These are phyloP conservation scores for Lathyrus sativus DNA, from an alignment of 306 rosid genomes.

Conservation along the genomic window DNA sequence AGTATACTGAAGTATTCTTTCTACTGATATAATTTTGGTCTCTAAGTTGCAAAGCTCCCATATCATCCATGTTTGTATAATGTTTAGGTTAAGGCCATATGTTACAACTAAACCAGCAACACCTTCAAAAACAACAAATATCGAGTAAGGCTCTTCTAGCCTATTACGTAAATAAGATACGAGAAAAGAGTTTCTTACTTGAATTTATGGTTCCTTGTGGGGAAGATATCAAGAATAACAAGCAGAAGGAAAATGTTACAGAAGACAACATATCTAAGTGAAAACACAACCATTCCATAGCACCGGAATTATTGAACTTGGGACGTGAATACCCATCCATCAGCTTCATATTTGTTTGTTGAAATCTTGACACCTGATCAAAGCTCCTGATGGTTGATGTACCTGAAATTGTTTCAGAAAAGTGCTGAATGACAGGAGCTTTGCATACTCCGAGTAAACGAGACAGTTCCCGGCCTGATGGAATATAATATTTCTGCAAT, in stretches of 20 bases:
- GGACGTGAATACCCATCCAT: conserved; percentile 67
- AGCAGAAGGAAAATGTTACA: conserved; percentile 55
- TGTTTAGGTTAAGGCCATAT: neutral
- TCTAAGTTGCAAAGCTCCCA: neutral
- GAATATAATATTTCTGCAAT: conserved; percentile 66
- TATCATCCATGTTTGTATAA: neutral
- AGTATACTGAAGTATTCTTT: conserved; percentile 11
- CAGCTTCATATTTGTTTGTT: conserved; percentile 64
- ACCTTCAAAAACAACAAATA: conserved; percentile 19
- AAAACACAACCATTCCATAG: conserved; percentile 79
- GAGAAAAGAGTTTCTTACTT: conserved; percentile 40
- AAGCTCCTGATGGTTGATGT: conserved; percentile 79
- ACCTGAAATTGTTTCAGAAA: conserved; percentile 80
- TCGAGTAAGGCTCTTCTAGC: no score
- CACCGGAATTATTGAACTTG: conserved; percentile 58
- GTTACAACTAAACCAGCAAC: conserved; percentile 1
- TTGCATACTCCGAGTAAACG: conserved; percentile 77
- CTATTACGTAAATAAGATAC: neutral
- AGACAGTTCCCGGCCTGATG: conserved; percentile 80
- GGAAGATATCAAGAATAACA: conserved; percentile 62
- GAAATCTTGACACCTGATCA: conserved; percentile 70
- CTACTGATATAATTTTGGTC: conserved; percentile 6
- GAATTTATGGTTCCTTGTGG: conserved; percentile 64
- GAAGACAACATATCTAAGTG: conserved; percentile 67
- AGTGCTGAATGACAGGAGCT: conserved; percentile 84